Evolutionary conservation across 1,139 yeast species (phyloP).

Genomic region (Geotrichum candidum): DNA sequence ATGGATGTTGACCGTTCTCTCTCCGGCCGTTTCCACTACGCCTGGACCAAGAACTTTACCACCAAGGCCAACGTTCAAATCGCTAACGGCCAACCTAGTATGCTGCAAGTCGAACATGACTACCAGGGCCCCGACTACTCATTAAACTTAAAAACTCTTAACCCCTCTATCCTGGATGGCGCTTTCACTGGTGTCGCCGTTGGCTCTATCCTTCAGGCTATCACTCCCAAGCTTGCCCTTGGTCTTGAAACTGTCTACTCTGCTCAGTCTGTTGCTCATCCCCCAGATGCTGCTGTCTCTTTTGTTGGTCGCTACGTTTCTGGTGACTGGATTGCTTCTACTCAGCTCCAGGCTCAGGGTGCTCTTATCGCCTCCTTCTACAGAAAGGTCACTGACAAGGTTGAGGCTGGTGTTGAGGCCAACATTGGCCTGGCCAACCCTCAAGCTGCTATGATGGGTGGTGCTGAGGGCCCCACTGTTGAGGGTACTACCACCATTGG

Average conservation of each 20-base stretch:
- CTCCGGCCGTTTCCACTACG: conserved; percentile 86
- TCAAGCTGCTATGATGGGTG: conserved; percentile 55
- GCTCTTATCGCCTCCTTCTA: conserved; percentile 84
- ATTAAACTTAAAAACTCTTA: conserved; percentile 80
- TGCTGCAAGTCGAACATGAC: conserved; percentile 96
- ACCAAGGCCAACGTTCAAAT: conserved; percentile 86
- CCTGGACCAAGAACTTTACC: conserved; percentile 76
- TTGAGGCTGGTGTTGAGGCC: conserved; percentile 96
- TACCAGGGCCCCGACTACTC: conserved; percentile 85
- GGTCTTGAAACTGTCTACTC: conserved; percentile 94
- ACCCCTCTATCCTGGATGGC: conserved; percentile 73
- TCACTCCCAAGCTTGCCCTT: conserved; percentile 74
- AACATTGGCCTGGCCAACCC: conserved; percentile 75
- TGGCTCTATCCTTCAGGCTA: conserved; percentile 83
- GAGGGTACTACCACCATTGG: conserved; percentile 94
- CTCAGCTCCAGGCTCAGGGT: conserved; percentile 92
- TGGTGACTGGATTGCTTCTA: conserved; percentile 88
- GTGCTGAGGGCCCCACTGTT: conserved; percentile 73
- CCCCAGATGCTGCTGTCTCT: conserved; percentile 89
- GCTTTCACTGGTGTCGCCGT: conserved; percentile 88
- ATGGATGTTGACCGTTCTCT: conserved; percentile 80
- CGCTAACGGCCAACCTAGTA: conserved; percentile 83
- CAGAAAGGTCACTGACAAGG: conserved; percentile 86
- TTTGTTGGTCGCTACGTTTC: conserved; percentile 87
- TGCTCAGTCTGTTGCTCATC: conserved; percentile 63